Base-by-base conservation (phyloP, 2,329 filamentous ascomycete species). In the Ceratocystis colombiana region DNA sequence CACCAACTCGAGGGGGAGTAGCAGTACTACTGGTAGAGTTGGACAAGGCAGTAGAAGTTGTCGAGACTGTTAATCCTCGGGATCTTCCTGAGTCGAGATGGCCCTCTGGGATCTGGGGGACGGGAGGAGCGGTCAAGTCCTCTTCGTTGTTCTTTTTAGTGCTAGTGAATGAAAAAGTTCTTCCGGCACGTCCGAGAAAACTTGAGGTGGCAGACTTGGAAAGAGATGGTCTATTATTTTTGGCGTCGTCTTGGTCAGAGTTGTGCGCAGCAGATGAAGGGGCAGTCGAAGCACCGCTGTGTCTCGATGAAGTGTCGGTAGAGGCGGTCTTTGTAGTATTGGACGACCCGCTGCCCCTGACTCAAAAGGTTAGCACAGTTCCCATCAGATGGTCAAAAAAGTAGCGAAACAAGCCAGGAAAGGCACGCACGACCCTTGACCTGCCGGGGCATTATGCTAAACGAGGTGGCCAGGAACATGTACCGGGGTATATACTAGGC, bases 271-370 rank as follows among this genome's bases (percentile, higher is more conserved):
- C 79, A 2, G 83, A 84, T 2, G 83, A 85, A 12, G 83, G 82
- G 45, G 83, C 77, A 46, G 83, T 85, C n/a, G 83, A 85, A 64
- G 78, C 80, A 73, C 83, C 83, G 73, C 83, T 85, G 72, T 85
- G 81, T 71, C 82, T 80, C 62, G 83, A 85, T 44, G 82, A 85
- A 70, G 81, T 82, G 73, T 85, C 83, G 70, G 79, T 81, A 64
- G 81, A 84, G 63, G 78, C 79, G 68, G 81, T 81, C 74, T 84
- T 83, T 68, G 82, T 85, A 46, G 80, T 84, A 73, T 84, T 84
- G 71, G 82, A 84, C 55, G 82, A 80, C 70, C 81, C 82, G 71
- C 70, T 72, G 71, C 66, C 66, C 66, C 66, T 68, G 66, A 68
- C 66, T 65, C 64, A 66, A 64, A 61, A 65, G 66, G 66, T 68